Percentiles rank a stretch among this genome's conserved stretches.
phyloP scores from a whole-genome alignment of 164 flowering plant genomes.

The Macadamia integrifolia region DNA sequence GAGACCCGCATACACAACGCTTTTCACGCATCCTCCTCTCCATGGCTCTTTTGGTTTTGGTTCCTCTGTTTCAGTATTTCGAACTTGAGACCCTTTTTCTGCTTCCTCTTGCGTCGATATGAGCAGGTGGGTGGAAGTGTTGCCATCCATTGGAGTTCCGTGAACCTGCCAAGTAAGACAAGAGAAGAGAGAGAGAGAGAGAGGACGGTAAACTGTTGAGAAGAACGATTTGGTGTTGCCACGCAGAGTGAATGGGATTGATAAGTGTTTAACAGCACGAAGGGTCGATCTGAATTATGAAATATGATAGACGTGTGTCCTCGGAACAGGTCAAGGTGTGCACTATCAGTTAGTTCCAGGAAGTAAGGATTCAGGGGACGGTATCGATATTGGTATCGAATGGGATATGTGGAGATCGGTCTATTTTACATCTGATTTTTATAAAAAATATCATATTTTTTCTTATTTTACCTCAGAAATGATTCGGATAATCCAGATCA shows the following conservation, averaged over 20 bases:
- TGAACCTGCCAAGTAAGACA: background rate
- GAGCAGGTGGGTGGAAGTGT: background rate
- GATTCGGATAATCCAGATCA: too few relatives aligned
- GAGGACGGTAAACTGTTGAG: background rate
- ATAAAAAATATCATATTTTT: too few relatives aligned
- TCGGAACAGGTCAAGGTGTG: too few relatives aligned
- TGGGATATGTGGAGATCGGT: too few relatives aligned
- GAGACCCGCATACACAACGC: conserved; percentile 54
- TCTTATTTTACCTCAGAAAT: too few relatives aligned
- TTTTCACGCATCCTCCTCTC: conserved; percentile 42
- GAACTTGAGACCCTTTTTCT: background rate
- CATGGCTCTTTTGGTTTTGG: conserved; percentile 26
- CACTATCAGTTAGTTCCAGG: too few relatives aligned
- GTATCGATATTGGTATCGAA: too few relatives aligned
- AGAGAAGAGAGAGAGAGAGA: background rate
- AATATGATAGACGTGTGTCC: too few relatives aligned
- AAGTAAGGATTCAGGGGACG: too few relatives aligned
- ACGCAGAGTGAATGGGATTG: background rate
- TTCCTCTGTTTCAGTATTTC: too few relatives aligned
- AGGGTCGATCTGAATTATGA: too few relatives aligned
- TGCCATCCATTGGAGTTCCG: background rate
- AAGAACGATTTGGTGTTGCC: background rate
- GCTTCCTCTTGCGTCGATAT: background rate
- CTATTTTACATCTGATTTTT: too few relatives aligned
- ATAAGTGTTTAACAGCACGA: background rate